Base-by-base conservation (phyloP, 2,329 filamentous ascomycete species). In the Hysterium pulicare region DNA sequence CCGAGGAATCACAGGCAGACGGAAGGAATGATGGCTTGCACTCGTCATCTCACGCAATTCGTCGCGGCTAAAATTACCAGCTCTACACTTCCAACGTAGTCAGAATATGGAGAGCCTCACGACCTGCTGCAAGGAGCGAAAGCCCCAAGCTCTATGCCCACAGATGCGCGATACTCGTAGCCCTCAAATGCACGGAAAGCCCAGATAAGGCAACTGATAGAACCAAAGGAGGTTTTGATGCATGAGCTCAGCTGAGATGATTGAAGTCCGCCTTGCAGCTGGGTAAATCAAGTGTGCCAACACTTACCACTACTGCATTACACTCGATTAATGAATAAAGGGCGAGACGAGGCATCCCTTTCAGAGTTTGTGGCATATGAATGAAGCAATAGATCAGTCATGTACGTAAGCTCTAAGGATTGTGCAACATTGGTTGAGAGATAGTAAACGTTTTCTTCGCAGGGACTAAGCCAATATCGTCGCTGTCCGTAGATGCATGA, bases 211-310 rank as follows among this genome's bases (percentile, higher is more conserved):
- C 33, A 37, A 31, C 13, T 6, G 16, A 17, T 30, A 16, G 16
- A 26, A n/a, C 30, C 6, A 17, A n/a, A 37, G 33, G 31, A 42
- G 17, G 30, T 33, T 30, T 28, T 38, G 16, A 21, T 43, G 41
- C 41, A 43, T 50, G 47, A 50, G 49, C 51, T 50, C 39, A 51
- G 40, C 48, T 47, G 23, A 41, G 30, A 33, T 33, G n/a, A n/a
- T 33, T 8, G n/a, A 7, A 9, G 15, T 22, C 13, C 22, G 34
- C 20, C 16, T 37, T 37, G 34, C 34, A n/a, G 15, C 20, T n/a
- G 24, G 19, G 13, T 26, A 37, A 21, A 17, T 17, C 22, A 5
- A 34, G 13, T 16, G 7, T 19, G 32, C 32, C 11, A 34, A 4
- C 32, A 16, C 8, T 8, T 8, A 28, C n/a, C n/a, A 28, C 26